Conservation (phyloP, 2,329 filamentous ascomycete species). For the Exophiala oligosperma region DNA sequence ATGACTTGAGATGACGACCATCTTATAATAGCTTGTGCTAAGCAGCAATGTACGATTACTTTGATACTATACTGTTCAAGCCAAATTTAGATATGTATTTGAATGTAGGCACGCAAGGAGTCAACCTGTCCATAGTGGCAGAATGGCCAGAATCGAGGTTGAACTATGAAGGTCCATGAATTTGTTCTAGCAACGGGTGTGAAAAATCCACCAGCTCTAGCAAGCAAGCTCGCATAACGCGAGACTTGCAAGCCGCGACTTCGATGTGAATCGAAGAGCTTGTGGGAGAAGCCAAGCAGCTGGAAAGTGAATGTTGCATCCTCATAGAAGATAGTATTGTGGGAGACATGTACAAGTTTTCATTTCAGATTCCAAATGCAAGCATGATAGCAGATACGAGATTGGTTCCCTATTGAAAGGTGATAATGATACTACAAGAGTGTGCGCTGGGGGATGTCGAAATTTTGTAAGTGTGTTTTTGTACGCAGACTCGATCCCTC, state of each 20-base stretch:
- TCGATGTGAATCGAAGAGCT: slow-evolving; percentile 26
- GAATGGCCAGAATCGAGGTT: slow-evolving; percentile 21
- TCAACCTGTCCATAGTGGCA: slow-evolving; percentile 27
- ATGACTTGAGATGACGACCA: slow-evolving; percentile 4
- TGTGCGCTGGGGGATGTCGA: background rate
- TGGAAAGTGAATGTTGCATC: slow-evolving; percentile 30
- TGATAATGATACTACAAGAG: too few relatives aligned
- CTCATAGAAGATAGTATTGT: background rate
- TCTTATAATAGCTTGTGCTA: background rate
- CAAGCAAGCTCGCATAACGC: slow-evolving; percentile 24
- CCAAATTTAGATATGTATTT: background rate
- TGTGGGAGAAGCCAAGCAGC: slow-evolving; percentile 29
- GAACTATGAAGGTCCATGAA: slow-evolving; percentile 31
- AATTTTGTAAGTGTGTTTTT: background rate
- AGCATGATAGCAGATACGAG: too few relatives aligned
- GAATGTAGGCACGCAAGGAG: slow-evolving; percentile 31
- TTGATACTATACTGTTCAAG: background rate
- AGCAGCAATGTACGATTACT: slow-evolving; percentile 1
- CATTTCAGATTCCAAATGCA: too few relatives aligned
- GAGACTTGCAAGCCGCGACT: slow-evolving; percentile 23
- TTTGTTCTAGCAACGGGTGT: slow-evolving; percentile 28
- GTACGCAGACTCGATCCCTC: background rate
- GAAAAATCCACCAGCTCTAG: slow-evolving; percentile 30
- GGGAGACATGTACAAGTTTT: too few relatives aligned
- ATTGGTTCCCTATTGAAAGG: too few relatives aligned